Base-by-base conservation (phyloP, 257 asterid genomes). In the Cinchona pubescens region DNA sequence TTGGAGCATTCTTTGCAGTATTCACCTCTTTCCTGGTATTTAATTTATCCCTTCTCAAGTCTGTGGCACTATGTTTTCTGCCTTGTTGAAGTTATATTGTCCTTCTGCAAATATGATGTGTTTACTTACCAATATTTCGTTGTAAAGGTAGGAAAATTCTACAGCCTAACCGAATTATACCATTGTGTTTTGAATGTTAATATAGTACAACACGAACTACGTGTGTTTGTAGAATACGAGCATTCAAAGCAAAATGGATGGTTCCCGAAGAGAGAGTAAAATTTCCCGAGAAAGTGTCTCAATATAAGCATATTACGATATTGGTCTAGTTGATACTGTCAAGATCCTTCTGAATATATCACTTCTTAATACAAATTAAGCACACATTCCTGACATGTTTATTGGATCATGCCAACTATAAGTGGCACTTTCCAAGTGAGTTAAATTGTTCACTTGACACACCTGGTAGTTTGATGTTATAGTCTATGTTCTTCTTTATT, bases 11-110 rank as follows among this genome's bases (percentile, higher is more conserved):
- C 68, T 91, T 93, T 27, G 98, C 96, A 0, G 87, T 90, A 82
- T 91, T 90, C 63, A 93, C 97, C 59, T 93, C 98, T 56, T 91
- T 91, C 79, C 83, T 93, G 92, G 98, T 93, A 83, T 76, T 66
- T 10, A 9, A 37, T 74, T 66, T 53, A 1, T 10, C 37, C 34
- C 34, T 62, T 37, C 49, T 76, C 40, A 30, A 63, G 18, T 34
- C 25, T 63, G 34, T 63, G 69, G 11, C 9, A 2, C 2, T 59
- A 7, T 0, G 25, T 59, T 23, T 59, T 59, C 18, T 11, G 32
- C 35, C 15, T 25, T 10, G 6, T 11, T 6, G 27, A 16, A 27
- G 34, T 35, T 35, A 27, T 4, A 29, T 34, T 18, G 38, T 34
- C 34, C 25, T 15, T 34, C 7, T 1, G 14, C 27, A 32, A 35